These are phyloP conservation scores for Exserohilum rostratum DNA, from an alignment of 2,329 filamentous ascomycete species.

Conservation along the genomic window DNA sequence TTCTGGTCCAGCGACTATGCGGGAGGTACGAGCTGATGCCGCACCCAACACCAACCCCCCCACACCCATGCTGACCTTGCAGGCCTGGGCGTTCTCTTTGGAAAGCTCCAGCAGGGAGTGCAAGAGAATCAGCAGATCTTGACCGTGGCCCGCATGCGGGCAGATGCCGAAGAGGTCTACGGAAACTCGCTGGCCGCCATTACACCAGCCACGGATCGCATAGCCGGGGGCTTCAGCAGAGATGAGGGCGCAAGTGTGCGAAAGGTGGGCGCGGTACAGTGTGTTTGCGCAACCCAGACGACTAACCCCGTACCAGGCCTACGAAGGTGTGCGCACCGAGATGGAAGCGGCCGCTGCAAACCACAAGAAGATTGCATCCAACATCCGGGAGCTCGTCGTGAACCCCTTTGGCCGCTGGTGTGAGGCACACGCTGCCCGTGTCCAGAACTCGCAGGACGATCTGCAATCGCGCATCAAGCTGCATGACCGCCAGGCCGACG, in stretches of 20 bases:
- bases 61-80: constrained; percentile 32
- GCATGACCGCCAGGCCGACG: constrained; percentile 88
- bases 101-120: constrained; percentile 95
- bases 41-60: not conserved
- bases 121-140: constrained; percentile 94
- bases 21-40: constrained; percentile 71
- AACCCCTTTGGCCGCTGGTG: constrained; percentile 95
- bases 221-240: constrained; percentile 80
- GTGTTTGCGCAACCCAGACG: not conserved
- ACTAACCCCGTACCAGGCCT: constrained; percentile 68
- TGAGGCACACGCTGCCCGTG: constrained; percentile 87
- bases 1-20: constrained; percentile 99
- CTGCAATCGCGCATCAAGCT: constrained; percentile 88
- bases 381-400: constrained; percentile 93
- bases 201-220: constrained; percentile 77
- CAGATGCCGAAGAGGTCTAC: constrained; percentile 92
- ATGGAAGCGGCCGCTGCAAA: constrained; percentile 90
- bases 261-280: constrained; percentile 69
- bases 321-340: constrained; percentile 88
- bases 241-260: constrained; percentile 96
- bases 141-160: constrained; percentile 89
- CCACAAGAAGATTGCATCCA: constrained; percentile 94
- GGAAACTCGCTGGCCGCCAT: constrained; percentile 82
- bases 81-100: constrained; percentile 89
- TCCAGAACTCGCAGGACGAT: constrained; percentile 94